Evolutionary conservation across 108 stramenopile genomes (phyloP).

Genomic region (Asterionellopsis glacialis): DNA sequence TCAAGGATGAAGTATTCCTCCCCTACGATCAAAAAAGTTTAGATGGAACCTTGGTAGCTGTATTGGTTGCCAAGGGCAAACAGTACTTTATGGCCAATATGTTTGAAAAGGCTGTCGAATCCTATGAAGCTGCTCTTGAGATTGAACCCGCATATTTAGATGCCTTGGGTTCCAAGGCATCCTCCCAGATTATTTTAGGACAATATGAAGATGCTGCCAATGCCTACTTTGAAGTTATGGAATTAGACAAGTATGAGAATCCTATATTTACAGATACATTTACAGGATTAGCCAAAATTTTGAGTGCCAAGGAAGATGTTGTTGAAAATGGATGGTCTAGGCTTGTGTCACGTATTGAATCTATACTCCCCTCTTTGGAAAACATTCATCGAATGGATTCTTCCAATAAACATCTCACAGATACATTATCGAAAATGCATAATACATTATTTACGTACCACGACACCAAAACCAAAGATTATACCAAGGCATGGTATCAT

Average conservation of each 20-base stretch:
- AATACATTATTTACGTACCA: constrained; percentile 74
- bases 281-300: constrained; percentile 60
- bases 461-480: constrained; percentile 70
- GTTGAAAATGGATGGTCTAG: constrained; percentile 52
- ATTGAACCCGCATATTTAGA: constrained; percentile 60
- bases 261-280: constrained; percentile 51
- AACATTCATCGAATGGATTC: constrained; percentile 4
- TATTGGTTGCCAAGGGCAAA: constrained; percentile 54
- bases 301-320: constrained; percentile 60
- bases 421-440: constrained; percentile 60
- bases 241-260: constrained; percentile 26
- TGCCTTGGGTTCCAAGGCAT: constrained; percentile 53
- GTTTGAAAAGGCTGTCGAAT: constrained; percentile 68
- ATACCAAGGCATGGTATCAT: constrained; percentile 59
- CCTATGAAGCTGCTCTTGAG: constrained; percentile 47
- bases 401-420: constrained; percentile 23
- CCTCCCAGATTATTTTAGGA: constrained; percentile 65
- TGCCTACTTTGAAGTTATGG: constrained; percentile 51
- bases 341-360: constrained; percentile 29
- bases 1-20: constrained; percentile 52
- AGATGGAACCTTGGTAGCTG: constrained; percentile 57
- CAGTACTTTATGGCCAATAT: constrained; percentile 79
- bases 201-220: constrained; percentile 51
- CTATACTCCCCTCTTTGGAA: constrained; percentile 16
- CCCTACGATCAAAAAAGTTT: constrained; percentile 45